Evolutionary conservation across 257 asterid genomes (phyloP), one percentile per base, ranked within the genome.

Genomic region (Scutellaria baicalensis): DNA sequence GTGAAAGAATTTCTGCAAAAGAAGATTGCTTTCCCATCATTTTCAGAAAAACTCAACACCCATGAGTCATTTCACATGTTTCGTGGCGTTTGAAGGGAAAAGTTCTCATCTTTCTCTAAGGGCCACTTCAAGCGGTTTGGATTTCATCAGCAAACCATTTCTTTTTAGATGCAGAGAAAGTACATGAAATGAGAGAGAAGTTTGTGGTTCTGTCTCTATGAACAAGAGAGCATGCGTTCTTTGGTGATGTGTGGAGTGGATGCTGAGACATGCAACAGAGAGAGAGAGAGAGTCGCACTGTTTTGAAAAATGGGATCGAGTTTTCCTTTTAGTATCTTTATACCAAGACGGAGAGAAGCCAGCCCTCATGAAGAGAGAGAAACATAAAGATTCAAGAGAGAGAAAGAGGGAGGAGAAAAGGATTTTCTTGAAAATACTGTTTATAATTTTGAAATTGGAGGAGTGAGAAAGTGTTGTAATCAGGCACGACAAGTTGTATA

Each of bases 241-340:
- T 27, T 27, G 33, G 75, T 64, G 72, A 40, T 72, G 60, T 57
- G 76, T 40, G 59, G 38, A 60, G 81, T 55, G 65, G 77, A 61
- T 76, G 88, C 73, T 72, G 80, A 70, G 65, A 74, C 74, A 80
- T 52, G 86, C 76, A 76, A 80, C 50, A 55, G 31, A 23, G 31
- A 23, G 31, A 27, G 33, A 27, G 33, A 56, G 55, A 45, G 45
- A 35, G 47, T 54, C 23, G 27, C 50, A 66, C 78, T 72, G 73
- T 55, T 57, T 40, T 27, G 5, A 44, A 79, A 74, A 75, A 71
- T 75, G 80, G 69, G 80, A 80, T 82, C 84, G 69, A 56, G 50
- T 59, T 73, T 69, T 77, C 87, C 87, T 77, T 77, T 79, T 73
- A 63, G 83, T 70, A 72, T 79, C 80, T 79, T 68, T 70, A 67